Evolutionary conservation across 192 early-diverging fungal genomes (phyloP).

Genomic region (Phycomyces blakesleeanus): DNA sequence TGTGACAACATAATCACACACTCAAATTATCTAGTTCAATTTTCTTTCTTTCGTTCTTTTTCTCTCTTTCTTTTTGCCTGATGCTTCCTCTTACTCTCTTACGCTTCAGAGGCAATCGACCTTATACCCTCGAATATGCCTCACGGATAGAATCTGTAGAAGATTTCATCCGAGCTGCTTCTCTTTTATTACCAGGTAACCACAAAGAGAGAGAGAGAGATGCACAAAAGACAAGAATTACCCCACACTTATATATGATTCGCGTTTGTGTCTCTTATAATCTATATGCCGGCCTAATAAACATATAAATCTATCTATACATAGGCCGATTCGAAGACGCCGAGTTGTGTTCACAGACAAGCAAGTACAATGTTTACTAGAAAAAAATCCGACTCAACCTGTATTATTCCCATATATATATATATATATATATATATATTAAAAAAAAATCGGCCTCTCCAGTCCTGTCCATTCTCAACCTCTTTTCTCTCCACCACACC

Average conservation of each 20-base stretch:
- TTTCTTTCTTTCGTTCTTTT: no score
- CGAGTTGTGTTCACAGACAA: conserved; percentile 20
- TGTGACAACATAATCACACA: no score
- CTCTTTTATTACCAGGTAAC: conserved; percentile 25
- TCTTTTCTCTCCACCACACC: conserved; percentile 17
- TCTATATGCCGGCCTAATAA: no score
- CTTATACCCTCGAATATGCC: not conserved
- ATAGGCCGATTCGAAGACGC: conserved; percentile 26
- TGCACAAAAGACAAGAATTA: no score
- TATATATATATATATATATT: not conserved
- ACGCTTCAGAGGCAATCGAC: not conserved
- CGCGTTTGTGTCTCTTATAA: no score
- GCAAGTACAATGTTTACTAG: conserved; percentile 8
- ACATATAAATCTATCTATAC: no score
- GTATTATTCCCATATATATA: no score
- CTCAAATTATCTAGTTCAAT: no score
- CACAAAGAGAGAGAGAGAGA: no score
- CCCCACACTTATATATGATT: no score
- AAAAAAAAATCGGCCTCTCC: not conserved
- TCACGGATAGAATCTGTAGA: conserved; percentile 20
- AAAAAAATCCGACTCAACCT: not conserved
- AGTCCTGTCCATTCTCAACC: conserved; percentile 17
- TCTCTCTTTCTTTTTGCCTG: not conserved
- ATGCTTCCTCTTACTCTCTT: conserved; percentile 11
- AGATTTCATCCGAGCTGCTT: conserved; percentile 13